Conservation (phyloP, 345 rosid genomes). For the Trapa bicornis region DNA sequence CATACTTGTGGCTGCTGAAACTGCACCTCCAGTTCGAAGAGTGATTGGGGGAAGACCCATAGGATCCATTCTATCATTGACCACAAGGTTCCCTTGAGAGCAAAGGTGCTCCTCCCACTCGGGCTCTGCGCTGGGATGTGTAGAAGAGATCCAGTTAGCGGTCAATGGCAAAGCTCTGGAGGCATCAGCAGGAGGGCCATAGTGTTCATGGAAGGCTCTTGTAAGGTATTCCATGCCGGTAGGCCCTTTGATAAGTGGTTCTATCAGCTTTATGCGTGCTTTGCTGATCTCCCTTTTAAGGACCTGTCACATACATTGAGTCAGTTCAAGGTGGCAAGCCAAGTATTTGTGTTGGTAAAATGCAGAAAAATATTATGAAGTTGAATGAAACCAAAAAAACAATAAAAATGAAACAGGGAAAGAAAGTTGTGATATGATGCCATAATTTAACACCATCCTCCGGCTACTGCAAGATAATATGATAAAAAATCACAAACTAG, state of each 20-base stretch:
- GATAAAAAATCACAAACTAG: background rate
- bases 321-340: background rate
- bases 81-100: background rate
- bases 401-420: background rate
- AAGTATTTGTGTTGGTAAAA: background rate
- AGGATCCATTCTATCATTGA: conserved; percentile 19
- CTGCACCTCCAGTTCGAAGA: conserved; percentile 53
- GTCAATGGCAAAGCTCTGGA: conserved; percentile 36
- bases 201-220: conserved; percentile 37
- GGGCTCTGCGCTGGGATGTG: background rate
- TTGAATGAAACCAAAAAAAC: background rate
- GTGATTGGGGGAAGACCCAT: conserved; percentile 29
- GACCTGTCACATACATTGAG: conserved; percentile 19
- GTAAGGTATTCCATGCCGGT: conserved; percentile 57
- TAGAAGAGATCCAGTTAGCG: conserved; percentile 41
- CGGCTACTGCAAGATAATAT: background rate
- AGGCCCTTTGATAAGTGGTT: conserved; percentile 59
- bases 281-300: conserved; percentile 52
- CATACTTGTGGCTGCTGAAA: conserved; percentile 7
- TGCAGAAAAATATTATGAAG: background rate
- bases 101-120: conserved; percentile 4
- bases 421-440: background rate
- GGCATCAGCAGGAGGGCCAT: conserved; percentile 41
- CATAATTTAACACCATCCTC: background rate
- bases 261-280: conserved; percentile 53